Evolutionary conservation across 495 filamentous ascomycete species (phyloP), one percentile per base, ranked within the genome.

Genomic region (Aspergillus heteromorphus): DNA sequence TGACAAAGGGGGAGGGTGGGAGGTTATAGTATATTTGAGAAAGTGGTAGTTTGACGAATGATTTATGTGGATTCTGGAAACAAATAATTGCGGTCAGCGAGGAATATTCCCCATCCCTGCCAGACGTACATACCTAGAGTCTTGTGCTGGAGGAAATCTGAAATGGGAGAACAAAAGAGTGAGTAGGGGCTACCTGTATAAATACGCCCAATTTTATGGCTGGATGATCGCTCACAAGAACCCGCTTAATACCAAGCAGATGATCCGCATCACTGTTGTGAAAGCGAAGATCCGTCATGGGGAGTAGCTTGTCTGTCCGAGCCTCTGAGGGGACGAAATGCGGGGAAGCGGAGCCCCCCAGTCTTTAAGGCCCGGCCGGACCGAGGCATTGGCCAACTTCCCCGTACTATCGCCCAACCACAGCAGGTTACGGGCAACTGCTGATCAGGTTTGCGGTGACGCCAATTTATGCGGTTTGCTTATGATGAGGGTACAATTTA

Each of bases 261-360:
- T 38, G 34, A n/a, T n/a, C 13, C 8, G 34, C 40, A 40, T 27
- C 23, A 27, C 7, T 27, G 23, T 27, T 27, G 23, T 7, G 7
- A 27, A 27, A 27, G 23, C 7, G 23, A 27, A 27, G 23, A 27
- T 27, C 23, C 23, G 3, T 4, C 23, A 27, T 27, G 23, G 23
- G 49, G 38, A 29, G 16, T 21, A 20, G 38, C 43, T 25, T 23
- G 27, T 38, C 38, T 17, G 13, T 36, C 13, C 29, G n/a, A n/a
- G n/a, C 14, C 8, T 36, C 45, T 29, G 19, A 27, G 38, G 13
- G 48, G 53, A 65, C 66, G 13, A 49, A 55, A 66, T 68, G 66
- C 66, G 66, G 66, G 66, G 66, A 68, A 66, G 54, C 50, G 51
- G 45, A 56, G 40, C 48, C 17, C 8, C 6, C 18, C 14, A 11